Conservation (phyloP, 164 flowering plant genomes). For the Sextonia rubra region DNA sequence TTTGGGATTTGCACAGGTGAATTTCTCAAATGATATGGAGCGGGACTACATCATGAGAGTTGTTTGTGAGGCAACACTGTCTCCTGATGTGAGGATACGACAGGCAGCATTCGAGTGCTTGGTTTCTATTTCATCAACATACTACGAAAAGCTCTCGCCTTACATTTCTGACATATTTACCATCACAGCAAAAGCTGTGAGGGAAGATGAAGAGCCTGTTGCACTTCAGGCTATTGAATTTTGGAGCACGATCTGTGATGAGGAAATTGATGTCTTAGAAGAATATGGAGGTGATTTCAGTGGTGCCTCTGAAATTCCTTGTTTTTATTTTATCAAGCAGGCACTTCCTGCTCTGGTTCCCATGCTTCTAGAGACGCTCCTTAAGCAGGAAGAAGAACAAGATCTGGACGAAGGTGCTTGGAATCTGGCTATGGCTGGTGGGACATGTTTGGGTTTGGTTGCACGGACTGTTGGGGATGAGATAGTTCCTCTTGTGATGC, state of each 20-base stretch:
- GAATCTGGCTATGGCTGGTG: slow-evolving; percentile 75
- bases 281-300: slow-evolving; percentile 54
- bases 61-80: slow-evolving; percentile 61
- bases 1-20: slow-evolving; percentile 61
- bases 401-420: slow-evolving; percentile 70
- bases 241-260: slow-evolving; percentile 67
- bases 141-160: slow-evolving; percentile 56
- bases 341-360: slow-evolving; percentile 64
- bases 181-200: slow-evolving; percentile 60
- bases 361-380: slow-evolving; percentile 51
- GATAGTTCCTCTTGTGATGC: slow-evolving; percentile 58
- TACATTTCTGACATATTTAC: slow-evolving; percentile 55
- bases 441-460: slow-evolving; percentile 63
- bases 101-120: slow-evolving; percentile 70
- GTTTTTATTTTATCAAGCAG: slow-evolving; percentile 62
- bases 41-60: slow-evolving; percentile 67
- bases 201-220: slow-evolving; percentile 63
- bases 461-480: slow-evolving; percentile 69
- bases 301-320: slow-evolving; percentile 53
- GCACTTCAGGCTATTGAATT: slow-evolving; percentile 69
- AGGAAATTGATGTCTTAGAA: slow-evolving; percentile 59
- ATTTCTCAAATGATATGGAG: slow-evolving; percentile 63
- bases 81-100: slow-evolving; percentile 48
- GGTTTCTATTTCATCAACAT: slow-evolving; percentile 58
- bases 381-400: slow-evolving; percentile 67